Evolutionary conservation across 805 yeast species (phyloP), one percentile per base, ranked within the genome.

Genomic region (Wickerhamomyces bovis): DNA sequence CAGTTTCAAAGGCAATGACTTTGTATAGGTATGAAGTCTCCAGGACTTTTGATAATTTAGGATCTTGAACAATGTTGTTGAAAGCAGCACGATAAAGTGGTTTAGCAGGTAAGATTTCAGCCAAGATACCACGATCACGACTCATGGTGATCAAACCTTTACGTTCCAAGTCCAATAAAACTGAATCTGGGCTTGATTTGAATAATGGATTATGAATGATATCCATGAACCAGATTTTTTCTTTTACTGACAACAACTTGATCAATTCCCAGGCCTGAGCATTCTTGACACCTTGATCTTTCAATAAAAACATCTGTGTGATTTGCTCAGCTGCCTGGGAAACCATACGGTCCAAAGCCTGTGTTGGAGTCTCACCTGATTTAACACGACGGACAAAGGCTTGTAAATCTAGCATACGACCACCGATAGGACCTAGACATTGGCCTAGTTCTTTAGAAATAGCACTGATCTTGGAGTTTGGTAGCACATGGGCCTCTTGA

Each of bases 391-490:
- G 77, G 2, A 85, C 85, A 66, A 88, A 89, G 25, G 92, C 83
- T 65, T 94, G 97, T 44, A 94, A 71, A 63, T 94, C 99, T 40
- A 89, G 73, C 90, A 92, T 85, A 52, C 99, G 80, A 38, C 99
- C 99, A 19, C 99, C 99, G 23, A 94, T 67, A 12, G 96, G 95
- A 23, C 70, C 78, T 30, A 90, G 67, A 28, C 82, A 75, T 6
- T 68, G 65, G 21, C 78, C 82, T 21, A 89, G 70, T 10, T 71
- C 73, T 2, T 59, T 50, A 12, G 55, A 50, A 6, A 63, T 51
- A 20, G 55, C 53, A 6, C 55, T 51, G 33, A 43, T 50, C 11
- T 59, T 57, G 9, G 59, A 64, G 15, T 53, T 52, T 30, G 60
- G 50, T n/a, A 62, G 56, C 23, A 61, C 66, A 26, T 63, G 61